These are phyloP conservation scores for Urostyla sp. DNA, from an alignment of 73 alveolate genomes.

Conservation along the genomic window DNA sequence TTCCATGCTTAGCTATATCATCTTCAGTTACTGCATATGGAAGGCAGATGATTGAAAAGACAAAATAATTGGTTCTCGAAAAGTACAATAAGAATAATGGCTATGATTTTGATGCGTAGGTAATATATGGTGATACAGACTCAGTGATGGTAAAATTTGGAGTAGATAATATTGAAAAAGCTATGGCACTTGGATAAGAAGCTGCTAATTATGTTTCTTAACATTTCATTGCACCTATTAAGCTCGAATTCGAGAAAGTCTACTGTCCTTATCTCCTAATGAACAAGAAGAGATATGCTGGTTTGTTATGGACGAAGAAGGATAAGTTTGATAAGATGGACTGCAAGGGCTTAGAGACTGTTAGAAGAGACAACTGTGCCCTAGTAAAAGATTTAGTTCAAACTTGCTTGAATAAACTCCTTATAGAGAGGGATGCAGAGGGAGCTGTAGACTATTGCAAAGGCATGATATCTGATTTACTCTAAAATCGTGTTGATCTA, in stretches of 20 bases:
- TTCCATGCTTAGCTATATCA: conserved; percentile 97
- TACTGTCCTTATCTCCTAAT: conserved; percentile 82
- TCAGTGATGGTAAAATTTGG: conserved; percentile 89
- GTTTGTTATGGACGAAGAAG: conserved; percentile 86
- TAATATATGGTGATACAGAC: conserved; percentile 88
- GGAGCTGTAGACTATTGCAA: conserved; percentile 86
- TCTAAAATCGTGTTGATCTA: conserved; percentile 97
- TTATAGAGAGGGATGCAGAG: conserved; percentile 82
- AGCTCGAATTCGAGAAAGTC: conserved; percentile 92
- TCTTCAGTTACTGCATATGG: conserved; percentile 87
- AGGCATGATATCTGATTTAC: conserved; percentile 95
- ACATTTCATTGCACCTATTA: conserved; percentile 81
- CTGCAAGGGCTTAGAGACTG: conserved; percentile 92
- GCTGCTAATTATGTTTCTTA: conserved; percentile 78
- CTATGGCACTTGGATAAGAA: conserved; percentile 69
- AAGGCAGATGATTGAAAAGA: conserved; percentile 80
- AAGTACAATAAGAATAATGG: conserved; percentile 76
- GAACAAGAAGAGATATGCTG: conserved; percentile 92
- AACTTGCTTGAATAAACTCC: conserved; percentile 46
- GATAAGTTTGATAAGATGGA: conserved; percentile 88
- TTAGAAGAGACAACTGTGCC: conserved; percentile 93
- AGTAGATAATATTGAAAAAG: conserved; percentile 70
- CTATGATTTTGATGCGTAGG: conserved; percentile 68
- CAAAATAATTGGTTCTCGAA: conserved; percentile 67
- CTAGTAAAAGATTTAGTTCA: conserved; percentile 63